Percentiles rank a stretch among this genome's conserved stretches.
phyloP scores from a whole-genome alignment of 106 monocot genomes.

The Phalaenopsis equestris region DNA sequence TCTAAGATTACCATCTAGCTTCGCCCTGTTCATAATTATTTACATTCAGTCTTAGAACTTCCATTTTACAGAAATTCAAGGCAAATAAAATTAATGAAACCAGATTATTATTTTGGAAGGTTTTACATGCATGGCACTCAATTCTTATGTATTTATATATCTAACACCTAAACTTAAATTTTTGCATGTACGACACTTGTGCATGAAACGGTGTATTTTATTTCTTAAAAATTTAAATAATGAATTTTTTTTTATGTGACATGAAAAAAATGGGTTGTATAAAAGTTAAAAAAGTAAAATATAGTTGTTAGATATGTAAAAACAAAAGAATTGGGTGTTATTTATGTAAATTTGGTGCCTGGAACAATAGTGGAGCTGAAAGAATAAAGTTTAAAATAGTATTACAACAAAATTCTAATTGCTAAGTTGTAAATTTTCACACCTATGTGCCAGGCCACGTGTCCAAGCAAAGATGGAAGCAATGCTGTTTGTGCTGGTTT shows the following conservation, averaged over 20 bases:
- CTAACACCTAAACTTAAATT: no score
- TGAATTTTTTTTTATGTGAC: not conserved
- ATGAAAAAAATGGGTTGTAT: no score
- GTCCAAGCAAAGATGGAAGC: conserved; percentile 97
- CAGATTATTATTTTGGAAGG: not conserved
- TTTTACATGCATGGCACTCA: no score
- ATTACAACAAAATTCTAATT: not conserved
- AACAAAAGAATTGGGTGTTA: no score
- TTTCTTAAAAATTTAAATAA: no score
- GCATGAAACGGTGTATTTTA: no score
- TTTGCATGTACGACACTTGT: no score
- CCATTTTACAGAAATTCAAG: no score
- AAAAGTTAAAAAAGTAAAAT: no score
- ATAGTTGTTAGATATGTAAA: no score
- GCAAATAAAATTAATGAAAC: not conserved
- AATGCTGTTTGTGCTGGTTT: conserved; percentile 97
- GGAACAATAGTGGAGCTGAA: not conserved
- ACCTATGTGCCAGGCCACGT: conserved; percentile 81
- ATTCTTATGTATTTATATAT: no score
- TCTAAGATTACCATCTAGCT: conserved; percentile 57
- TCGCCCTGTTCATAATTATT: conserved; percentile 49
- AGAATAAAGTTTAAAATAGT: not conserved
- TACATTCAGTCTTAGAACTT: not conserved
- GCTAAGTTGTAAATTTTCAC: not conserved
- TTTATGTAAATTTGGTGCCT: not conserved